Base-by-base conservation (phyloP, 176 grass and related monocot genomes). In the Rhipidocladum racemiflorum region DNA sequence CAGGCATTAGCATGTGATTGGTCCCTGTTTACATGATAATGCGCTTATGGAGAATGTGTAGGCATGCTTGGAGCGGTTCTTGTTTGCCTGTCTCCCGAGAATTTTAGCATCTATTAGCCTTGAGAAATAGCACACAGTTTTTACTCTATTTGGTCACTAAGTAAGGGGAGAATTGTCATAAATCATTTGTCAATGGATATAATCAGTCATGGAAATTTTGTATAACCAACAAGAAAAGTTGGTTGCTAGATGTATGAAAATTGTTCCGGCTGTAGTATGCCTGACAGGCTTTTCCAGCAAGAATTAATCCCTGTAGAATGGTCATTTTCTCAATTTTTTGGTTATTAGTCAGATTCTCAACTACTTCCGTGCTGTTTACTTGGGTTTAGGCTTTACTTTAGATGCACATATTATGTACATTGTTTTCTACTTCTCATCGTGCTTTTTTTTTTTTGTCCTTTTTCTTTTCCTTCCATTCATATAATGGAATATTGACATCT, bases 391-490 rank as follows among this genome's bases (percentile, higher is more conserved):
- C 34, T 65, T 82, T 86, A 89, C 30, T 55, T 72, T 39, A 78
- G 56, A 77, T 85, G 50, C 45, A 65, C 72, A 71, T 80, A 65
- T 66, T 77, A 65, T 49, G 27, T 77, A 59, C 55, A 81, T 76
- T 56, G 13, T 65, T 50, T 42, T 72, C 78, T 82, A 77, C 50
- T 86, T 77, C 73, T 86, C 39, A 82, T 85, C 49, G 42, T 84
- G 61, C 18, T 65, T 77, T 68, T 40, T 50, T 50, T 76, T 27
- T 4, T 79, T 21, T 34, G n/a, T 25, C 30, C 21, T 11, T 68
- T 74, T 62, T 40, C 42, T 61, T 85, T 76, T 61, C 46, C 24
- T 59, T 89, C 72, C 71, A 65, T 85, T 46, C 72, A 82, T 50
- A 48, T 55, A 39, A 60, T 82, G 46, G 83, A 72, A 82, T 81